Conservation (phyloP, 2,329 filamentous ascomycete genomes). For the Clonostachys sp. region DNA sequence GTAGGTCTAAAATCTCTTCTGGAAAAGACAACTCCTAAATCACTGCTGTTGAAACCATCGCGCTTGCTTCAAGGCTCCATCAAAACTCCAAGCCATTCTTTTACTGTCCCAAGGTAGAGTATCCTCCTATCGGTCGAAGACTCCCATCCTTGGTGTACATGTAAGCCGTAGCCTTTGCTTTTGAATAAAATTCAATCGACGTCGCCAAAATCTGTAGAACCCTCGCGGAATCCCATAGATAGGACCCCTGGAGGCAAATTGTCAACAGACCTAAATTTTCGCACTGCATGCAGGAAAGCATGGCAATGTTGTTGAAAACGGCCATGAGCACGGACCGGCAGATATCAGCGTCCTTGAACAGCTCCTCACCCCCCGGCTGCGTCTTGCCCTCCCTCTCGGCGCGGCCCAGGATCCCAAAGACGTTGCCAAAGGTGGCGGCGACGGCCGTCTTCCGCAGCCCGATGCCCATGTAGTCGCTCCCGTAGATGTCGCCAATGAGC, state of each 20-base stretch:
- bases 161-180: too few species aligned
- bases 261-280: conserved; percentile 87
- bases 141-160: too few species aligned
- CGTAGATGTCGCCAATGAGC: conserved; percentile 97
- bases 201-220: too few species aligned
- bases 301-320: conserved; percentile 96
- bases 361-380: conserved; percentile 1
- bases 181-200: too few species aligned
- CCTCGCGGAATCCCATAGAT: too few species aligned
- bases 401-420: conserved; percentile 86
- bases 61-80: too few species aligned
- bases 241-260: conserved; percentile 97
- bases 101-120: too few species aligned
- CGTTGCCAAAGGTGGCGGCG: conserved; percentile 93
- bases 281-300: conserved; percentile 95
- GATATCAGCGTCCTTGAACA: conserved; percentile 81
- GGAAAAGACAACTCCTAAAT: too few species aligned
- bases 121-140: too few species aligned
- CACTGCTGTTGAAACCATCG: too few species aligned
- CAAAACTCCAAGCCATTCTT: too few species aligned
- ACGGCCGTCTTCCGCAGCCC: conserved; percentile 94
- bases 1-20: too few species aligned
- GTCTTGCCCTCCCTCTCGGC: conserved; percentile 68
- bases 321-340: conserved; percentile 89
- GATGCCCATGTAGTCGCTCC: conserved; percentile 92